phyloP scores from a whole-genome alignment of 805 yeast genomes.

The Limtongia smithiae region DNA sequence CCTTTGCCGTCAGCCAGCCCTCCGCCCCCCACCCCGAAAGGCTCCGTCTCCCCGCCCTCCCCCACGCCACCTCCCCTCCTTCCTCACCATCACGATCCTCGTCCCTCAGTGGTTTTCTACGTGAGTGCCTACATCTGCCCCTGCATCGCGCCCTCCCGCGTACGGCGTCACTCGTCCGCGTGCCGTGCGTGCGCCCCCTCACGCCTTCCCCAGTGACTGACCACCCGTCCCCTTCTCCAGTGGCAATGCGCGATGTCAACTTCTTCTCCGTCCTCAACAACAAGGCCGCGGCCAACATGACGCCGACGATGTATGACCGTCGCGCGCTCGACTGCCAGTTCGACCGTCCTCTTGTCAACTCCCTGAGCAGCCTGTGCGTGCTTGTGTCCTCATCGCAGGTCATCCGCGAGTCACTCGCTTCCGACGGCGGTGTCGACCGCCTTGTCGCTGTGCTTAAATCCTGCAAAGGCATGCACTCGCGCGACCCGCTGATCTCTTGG shows the following conservation, averaged over 20 bases:
- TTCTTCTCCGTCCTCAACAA: constrained; percentile 73
- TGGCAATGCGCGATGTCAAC: constrained; percentile 81
- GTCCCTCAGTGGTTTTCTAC: too few species aligned
- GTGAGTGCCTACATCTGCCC: too few species aligned
- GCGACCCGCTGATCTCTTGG: constrained; percentile 73
- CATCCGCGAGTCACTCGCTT: constrained; percentile 83
- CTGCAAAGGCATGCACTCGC: constrained; percentile 47
- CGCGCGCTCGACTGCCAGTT: constrained; percentile 88
- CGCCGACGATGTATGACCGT: constrained; percentile 84
- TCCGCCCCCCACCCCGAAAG: too few species aligned
- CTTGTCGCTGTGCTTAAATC: constrained; percentile 80
- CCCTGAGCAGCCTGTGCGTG: constrained; percentile 84
- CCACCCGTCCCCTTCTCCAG: neutral
- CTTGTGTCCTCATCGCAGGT: constrained; percentile 80
- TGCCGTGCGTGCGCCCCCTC: too few species aligned
- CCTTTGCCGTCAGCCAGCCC: too few species aligned
- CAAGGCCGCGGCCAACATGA: constrained; percentile 87
- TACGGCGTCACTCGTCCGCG: too few species aligned
- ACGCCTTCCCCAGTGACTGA: neutral
- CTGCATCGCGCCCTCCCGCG: too few species aligned
- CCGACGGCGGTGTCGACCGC: constrained; percentile 90
- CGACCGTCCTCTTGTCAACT: constrained; percentile 85
- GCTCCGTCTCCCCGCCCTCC: too few species aligned
- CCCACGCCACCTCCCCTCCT: too few species aligned
- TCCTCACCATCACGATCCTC: too few species aligned